Base-by-base conservation (phyloP, 2,329 filamentous ascomycete species). In the Falciphora oryzae region DNA sequence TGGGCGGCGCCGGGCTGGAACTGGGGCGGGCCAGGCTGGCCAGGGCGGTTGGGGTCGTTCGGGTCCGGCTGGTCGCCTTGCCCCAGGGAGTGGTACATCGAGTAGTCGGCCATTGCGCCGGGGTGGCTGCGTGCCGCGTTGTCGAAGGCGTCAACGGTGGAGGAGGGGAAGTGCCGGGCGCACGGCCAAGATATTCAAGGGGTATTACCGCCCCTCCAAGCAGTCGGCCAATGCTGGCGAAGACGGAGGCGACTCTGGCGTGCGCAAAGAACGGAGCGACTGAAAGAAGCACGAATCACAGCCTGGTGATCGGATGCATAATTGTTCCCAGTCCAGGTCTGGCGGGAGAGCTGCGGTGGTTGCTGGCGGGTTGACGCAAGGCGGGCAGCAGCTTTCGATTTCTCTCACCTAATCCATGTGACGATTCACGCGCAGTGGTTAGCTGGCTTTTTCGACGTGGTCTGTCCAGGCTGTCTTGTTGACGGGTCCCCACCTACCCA, bases 1-100 rank as follows among this genome's bases (percentile, higher is more conserved):
- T 80, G 77, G 53, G 82, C 81, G 64, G 83, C 72, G 22, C 82
- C 83, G 59, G 81, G 83, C 65, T 83, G 80, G 74, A 88, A 88
- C 70, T 73, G 70, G 14, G 73, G 74, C 60, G 74, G 71, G 8
- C 73, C 68, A 5, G 72, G 73, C 64, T 83, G 82, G 68, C 73
- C 75, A 64, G 76, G 76, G 68, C 77, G 72, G 76, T 79, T 74
- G 71, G 82, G 77, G 77, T 84, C 75, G 75, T 83, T 78, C 75
- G 83, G 77, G 69, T 86, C 81, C 68, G 80, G 71, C 68, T 78
- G 77, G 64, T 80, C 80, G 71, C 78, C 79, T 70, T 82, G 78
- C 59, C 80, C 82, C 61, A 83, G 76, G 70, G 80, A 73, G 70
- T 84, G 80, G 72, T 83, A 85, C 76, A 79, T 79, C 69, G 78